phyloP scores from a whole-genome alignment of 179 eudicot genomes.

The Dionaea muscipula region DNA sequence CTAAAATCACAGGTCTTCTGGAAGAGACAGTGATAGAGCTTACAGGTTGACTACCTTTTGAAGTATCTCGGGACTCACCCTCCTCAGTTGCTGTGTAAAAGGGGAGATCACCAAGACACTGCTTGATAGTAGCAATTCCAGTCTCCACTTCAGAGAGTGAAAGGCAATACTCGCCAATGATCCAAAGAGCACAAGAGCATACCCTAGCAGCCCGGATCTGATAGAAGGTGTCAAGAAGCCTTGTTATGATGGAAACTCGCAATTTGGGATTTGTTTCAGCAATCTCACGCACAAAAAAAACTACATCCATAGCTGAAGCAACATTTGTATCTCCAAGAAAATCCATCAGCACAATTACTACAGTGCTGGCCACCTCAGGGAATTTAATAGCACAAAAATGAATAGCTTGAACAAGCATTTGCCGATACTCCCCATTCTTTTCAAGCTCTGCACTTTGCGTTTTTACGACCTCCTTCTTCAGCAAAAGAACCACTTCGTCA shows the following conservation, averaged over 20 bases:
- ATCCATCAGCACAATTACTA: conserved; percentile 73
- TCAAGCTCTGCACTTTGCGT: conserved; percentile 67
- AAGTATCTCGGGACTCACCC: conserved; percentile 46
- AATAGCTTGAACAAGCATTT: conserved; percentile 74
- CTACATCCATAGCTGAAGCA: conserved; percentile 71
- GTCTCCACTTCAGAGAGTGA: conserved; percentile 67
- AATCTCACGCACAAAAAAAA: conserved; percentile 65
- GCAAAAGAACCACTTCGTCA: conserved; percentile 62
- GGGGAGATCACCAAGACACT: conserved; percentile 79
- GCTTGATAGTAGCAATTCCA: conserved; percentile 55
- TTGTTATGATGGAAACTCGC: conserved; percentile 51
- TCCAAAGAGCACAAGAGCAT: conserved; percentile 75
- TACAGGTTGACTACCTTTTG: conserved; percentile 35
- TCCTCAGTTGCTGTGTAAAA: conserved; percentile 59
- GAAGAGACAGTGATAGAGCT: conserved; percentile 48
- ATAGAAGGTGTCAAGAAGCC: conserved; percentile 66
- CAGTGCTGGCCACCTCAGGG: conserved; percentile 79
- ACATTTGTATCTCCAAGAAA: conserved; percentile 71
- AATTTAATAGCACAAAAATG: conserved; percentile 75
- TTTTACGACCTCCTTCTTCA: conserved; percentile 70
- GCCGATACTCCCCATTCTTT: conserved; percentile 71
- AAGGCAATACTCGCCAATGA: conserved; percentile 65
- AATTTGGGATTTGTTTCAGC: conserved; percentile 65
- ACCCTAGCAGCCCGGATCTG: conserved; percentile 77
- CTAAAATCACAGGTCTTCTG: conserved; percentile 67